Evolutionary conservation across 192 early-diverging fungal species (phyloP).

Genomic region (Coemansia sp.): DNA sequence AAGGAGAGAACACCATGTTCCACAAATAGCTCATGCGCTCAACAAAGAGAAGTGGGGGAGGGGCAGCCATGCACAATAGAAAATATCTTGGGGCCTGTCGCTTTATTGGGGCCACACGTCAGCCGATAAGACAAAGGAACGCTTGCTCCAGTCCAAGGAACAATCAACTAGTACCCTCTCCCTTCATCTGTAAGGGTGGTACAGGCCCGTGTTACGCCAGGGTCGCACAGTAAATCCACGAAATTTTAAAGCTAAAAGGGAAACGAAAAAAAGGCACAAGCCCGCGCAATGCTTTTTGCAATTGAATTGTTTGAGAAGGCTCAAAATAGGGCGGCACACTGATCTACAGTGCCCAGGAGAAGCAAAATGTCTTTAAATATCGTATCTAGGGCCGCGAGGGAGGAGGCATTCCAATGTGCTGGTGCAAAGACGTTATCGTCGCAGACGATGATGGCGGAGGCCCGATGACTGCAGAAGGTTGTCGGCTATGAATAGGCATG

Average conservation of each 20-base stretch:
- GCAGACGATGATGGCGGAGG: neutral
- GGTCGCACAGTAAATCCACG: neutral
- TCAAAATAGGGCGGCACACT: neutral
- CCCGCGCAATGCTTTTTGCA: neutral
- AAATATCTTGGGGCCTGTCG: neutral
- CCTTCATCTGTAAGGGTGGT: neutral
- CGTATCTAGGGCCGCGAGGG: slow-evolving; percentile 1
- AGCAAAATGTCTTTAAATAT: neutral
- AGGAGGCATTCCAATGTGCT: slow-evolving; percentile 14
- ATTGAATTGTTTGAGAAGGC: too few species aligned
- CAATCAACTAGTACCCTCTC: neutral
- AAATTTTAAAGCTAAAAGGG: neutral
- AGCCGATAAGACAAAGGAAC: neutral
- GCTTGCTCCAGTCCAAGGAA: neutral
- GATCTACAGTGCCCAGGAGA: neutral
- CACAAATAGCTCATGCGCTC: neutral
- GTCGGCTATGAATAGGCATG: neutral
- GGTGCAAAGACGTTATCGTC: neutral
- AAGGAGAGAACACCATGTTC: neutral
- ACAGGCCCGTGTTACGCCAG: neutral
- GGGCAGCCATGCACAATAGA: neutral
- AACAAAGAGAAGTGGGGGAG: neutral
- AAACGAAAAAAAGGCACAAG: neutral
- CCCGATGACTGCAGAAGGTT: neutral
- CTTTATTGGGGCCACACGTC: neutral